Evolutionary conservation across 305 asterid species (phyloP).

Genomic region (Stenogyne calaminthoides): DNA sequence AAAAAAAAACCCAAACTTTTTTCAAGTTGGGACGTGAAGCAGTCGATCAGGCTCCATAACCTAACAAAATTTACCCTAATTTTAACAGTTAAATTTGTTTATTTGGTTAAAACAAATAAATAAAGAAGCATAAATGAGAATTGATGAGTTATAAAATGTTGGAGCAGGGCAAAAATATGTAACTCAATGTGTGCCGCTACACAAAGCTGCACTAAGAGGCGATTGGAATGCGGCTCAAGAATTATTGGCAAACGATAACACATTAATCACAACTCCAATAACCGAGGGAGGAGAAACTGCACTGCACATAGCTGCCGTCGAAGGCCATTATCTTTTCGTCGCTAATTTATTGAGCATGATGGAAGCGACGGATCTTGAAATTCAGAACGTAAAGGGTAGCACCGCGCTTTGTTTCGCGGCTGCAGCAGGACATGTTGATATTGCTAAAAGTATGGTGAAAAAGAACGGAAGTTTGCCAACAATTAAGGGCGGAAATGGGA

Average conservation of each 20-base stretch:
- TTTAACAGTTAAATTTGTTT: no score
- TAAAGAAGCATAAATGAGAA: no score
- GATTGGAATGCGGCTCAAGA: constrained; percentile 26
- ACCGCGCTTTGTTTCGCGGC: constrained; percentile 40
- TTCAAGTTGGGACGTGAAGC: no score
- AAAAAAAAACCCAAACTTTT: no score
- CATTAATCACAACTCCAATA: constrained; percentile 14
- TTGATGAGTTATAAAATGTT: no score
- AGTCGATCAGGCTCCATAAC: no score
- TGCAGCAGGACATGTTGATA: constrained; percentile 31
- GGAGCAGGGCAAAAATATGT: constrained; percentile 13
- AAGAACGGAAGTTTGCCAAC: background rate
- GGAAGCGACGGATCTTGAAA: background rate
- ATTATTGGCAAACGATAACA: background rate
- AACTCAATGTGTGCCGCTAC: constrained; percentile 13
- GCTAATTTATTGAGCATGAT: background rate
- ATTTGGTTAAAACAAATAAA: no score
- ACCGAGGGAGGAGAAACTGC: constrained; percentile 39
- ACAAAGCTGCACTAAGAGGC: constrained; percentile 36
- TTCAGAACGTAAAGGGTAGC: constrained; percentile 14
- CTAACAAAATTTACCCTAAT: no score
- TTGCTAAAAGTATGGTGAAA: constrained; percentile 17
- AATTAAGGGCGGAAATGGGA: background rate
- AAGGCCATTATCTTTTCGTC: constrained; percentile 26
- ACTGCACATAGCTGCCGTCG: constrained; percentile 30